A percentile compares a stretch with the other conserved stretches of the same genome.
phyloP scores from a whole-genome alignment of 2,329 filamentous ascomycete genomes.

The Scedosporium minutisporum region DNA sequence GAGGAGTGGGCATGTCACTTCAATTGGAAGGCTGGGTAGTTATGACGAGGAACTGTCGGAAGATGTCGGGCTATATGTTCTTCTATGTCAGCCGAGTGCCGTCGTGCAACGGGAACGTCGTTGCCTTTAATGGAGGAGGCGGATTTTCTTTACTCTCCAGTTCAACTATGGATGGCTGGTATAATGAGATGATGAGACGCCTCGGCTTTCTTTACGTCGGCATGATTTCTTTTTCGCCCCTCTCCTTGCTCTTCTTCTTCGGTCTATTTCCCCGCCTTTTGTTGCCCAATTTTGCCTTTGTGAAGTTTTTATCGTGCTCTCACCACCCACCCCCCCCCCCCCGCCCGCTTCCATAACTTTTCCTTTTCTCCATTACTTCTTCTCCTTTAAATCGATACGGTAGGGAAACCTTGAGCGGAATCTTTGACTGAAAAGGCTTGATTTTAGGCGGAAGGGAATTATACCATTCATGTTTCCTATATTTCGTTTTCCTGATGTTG shows the following conservation, averaged over 20 bases:
- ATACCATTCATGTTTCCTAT: background rate
- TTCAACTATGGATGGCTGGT: background rate
- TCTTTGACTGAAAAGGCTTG: background rate
- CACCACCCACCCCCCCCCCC: background rate
- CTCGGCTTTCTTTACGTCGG: background rate
- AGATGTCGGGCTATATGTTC: background rate
- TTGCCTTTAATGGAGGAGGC: no score
- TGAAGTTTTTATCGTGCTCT: background rate
- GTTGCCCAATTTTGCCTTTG: background rate
- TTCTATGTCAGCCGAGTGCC: background rate
- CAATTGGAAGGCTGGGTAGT: background rate
- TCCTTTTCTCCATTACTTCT: background rate
- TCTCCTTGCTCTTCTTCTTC: no score
- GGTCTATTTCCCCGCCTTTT: background rate
- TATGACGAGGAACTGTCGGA: background rate
- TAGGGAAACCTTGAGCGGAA: background rate
- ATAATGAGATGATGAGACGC: background rate
- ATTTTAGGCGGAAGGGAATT: background rate
- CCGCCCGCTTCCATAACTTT: background rate
- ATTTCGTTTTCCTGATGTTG: background rate
- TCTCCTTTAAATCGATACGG: no score
- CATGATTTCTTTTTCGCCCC: background rate
- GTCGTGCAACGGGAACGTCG: no score
- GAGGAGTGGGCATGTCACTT: background rate
- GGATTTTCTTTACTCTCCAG: background rate